A percentile compares a stretch with the other conserved stretches of the same genome.
Conservation (phyloP, 306 rosid species). For the Sicyos edulis region DNA sequence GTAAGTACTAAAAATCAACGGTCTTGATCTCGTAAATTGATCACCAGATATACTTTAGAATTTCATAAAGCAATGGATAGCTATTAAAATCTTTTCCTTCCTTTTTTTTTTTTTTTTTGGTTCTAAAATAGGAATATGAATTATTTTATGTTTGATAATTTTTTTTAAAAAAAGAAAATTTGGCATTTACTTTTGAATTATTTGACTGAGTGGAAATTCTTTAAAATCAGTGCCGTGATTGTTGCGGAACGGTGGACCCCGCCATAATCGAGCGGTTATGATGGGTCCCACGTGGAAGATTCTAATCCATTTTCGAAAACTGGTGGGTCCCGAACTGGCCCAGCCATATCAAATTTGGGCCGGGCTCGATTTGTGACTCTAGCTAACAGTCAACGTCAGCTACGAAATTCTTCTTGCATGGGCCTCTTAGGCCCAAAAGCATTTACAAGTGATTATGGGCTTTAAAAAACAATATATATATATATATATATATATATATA, state of each 20-base stretch:
- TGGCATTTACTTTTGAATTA: background rate
- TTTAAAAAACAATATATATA: too few species aligned
- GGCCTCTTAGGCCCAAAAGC: background rate
- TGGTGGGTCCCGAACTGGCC: background rate
- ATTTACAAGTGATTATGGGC: background rate
- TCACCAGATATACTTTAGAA: background rate
- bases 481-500: too few species aligned
- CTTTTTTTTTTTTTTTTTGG: too few species aligned
- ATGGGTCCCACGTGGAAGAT: constrained; percentile 12
- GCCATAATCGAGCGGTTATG: background rate
- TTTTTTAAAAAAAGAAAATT: background rate
- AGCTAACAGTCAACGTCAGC: too few species aligned
- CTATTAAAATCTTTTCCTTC: background rate
- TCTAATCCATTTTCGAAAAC: background rate
- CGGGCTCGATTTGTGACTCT: background rate
- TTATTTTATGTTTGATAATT: too few species aligned
- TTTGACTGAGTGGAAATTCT: background rate
- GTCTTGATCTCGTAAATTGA: background rate
- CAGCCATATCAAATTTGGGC: background rate
- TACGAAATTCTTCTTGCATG: background rate
- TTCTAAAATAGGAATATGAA: too few species aligned
- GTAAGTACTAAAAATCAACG: background rate
- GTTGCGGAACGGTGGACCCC: constrained; percentile 11
- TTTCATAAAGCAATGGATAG: background rate
- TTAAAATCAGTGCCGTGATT: constrained; percentile 17